A percentile compares a stretch with the other conserved stretches of the same genome.
phyloP scores from a whole-genome alignment of 768 basidiomycete species.

The Amanita brunnescens region DNA sequence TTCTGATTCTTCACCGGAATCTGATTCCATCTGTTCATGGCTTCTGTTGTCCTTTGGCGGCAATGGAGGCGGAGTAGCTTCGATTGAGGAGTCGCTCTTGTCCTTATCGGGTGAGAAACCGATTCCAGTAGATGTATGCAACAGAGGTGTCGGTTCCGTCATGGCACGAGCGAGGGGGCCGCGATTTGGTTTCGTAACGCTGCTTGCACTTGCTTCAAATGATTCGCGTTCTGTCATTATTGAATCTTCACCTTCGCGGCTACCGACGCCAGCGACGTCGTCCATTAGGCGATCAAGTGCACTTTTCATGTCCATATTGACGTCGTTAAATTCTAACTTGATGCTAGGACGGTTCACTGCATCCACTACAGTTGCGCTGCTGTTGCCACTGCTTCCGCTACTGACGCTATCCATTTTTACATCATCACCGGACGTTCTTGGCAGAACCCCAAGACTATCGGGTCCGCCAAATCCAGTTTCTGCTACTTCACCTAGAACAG shows the following conservation, averaged over 20 bases:
- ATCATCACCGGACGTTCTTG: slow-evolving; percentile 5
- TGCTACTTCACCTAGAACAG: not conserved
- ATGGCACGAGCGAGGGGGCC: slow-evolving; percentile 35
- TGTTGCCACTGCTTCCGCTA: slow-evolving; percentile 10
- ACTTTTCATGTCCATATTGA: slow-evolving; percentile 63
- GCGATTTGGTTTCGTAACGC: slow-evolving; percentile 16
- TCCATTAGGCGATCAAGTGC: slow-evolving; percentile 69
- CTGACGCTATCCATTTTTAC: not conserved
- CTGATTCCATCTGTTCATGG: slow-evolving; percentile 48
- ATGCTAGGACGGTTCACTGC: not conserved
- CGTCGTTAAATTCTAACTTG: slow-evolving; percentile 43
- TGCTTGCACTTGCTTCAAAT: slow-evolving; percentile 18
- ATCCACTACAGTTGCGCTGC: slow-evolving; percentile 1
- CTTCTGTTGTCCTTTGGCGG: slow-evolving; percentile 55
- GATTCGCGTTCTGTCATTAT: slow-evolving; percentile 35
- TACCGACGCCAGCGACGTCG: slow-evolving; percentile 44
- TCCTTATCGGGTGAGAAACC: slow-evolving; percentile 25
- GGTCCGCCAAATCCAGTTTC: slow-evolving; percentile 41
- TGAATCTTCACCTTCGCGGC: slow-evolving; percentile 30
- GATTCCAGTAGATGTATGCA: slow-evolving; percentile 8
- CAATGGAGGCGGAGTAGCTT: slow-evolving; percentile 34
- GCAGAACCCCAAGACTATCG: slow-evolving; percentile 31
- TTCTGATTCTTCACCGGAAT: slow-evolving; percentile 25
- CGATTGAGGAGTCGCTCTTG: slow-evolving; percentile 33
- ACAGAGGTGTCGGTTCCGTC: slow-evolving; percentile 39